A percentile compares a stretch with the other conserved stretches of the same genome.
Evolutionary conservation across 2,329 filamentous ascomycete genomes (phyloP).

Genomic region (Nemania diffusa): DNA sequence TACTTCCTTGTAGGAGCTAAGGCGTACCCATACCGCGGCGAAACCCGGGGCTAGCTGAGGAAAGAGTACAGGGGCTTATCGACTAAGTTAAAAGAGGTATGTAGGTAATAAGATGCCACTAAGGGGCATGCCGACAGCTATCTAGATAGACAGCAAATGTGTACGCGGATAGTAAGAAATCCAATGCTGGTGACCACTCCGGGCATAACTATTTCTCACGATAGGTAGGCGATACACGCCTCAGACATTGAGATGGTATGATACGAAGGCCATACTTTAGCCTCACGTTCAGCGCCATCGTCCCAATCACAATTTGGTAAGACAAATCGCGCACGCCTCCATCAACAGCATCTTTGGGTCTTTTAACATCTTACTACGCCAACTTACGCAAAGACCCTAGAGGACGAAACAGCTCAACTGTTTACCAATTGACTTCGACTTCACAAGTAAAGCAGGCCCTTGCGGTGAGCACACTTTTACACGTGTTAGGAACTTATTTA

Average conservation of each 20-base stretch:
- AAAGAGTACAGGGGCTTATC: neutral
- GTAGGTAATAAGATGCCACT: too few relatives aligned
- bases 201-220: too few relatives aligned
- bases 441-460: neutral
- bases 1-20: neutral
- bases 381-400: neutral
- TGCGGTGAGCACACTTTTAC: neutral
- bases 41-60: neutral
- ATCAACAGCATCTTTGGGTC: neutral
- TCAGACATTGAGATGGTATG: too few relatives aligned
- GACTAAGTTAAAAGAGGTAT: too few relatives aligned
- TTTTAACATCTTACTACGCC: neutral
- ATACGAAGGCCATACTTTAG: neutral
- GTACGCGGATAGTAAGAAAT: too few relatives aligned
- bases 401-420: neutral
- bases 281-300: neutral
- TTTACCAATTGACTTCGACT: neutral
- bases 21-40: neutral
- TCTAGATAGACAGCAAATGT: too few relatives aligned
- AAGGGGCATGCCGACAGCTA: too few relatives aligned
- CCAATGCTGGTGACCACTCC: too few relatives aligned
- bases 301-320: neutral
- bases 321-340: neutral
- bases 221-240: too few relatives aligned
- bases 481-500: neutral